phyloP scores from a whole-genome alignment of 192 early-diverging fungal species.

The Gamsiella multidivaricata region DNA sequence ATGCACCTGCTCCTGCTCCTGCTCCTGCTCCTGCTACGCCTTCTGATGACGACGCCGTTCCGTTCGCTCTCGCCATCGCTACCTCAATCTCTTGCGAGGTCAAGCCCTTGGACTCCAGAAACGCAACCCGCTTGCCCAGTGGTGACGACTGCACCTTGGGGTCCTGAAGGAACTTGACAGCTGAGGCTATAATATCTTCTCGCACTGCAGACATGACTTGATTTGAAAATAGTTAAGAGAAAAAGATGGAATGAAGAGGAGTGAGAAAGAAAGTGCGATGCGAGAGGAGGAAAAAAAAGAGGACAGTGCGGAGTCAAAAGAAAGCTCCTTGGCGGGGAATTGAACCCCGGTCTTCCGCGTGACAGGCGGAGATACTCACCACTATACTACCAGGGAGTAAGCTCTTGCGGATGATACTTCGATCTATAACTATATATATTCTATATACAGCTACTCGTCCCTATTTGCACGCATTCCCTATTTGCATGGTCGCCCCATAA shows the following conservation, averaged over 20 bases:
- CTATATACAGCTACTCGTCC: no score
- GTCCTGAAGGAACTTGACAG: conserved; percentile 91
- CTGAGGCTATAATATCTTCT: conserved; percentile 78
- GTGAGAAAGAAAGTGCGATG: not conserved
- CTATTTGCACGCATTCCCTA: no score
- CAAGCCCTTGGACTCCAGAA: conserved; percentile 95
- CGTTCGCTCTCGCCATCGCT: conserved; percentile 74
- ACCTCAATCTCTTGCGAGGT: conserved; percentile 90
- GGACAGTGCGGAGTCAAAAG: no score
- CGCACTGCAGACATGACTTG: conserved; percentile 57
- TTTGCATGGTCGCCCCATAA: no score
- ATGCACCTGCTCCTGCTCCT: no score
- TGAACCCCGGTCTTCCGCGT: conserved; percentile 44
- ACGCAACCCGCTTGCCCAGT: conserved; percentile 88
- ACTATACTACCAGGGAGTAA: conserved; percentile 32
- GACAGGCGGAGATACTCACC: conserved; percentile 34
- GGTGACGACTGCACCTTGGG: conserved; percentile 89
- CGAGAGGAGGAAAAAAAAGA: not conserved
- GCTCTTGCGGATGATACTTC: no score
- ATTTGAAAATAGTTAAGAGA: not conserved
- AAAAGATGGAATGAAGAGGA: not conserved
- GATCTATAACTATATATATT: no score
- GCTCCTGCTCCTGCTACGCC: not conserved
- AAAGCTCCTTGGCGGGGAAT: conserved; percentile 40
- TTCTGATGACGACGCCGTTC: conserved; percentile 28